Evolutionary conservation across 2,329 filamentous ascomycete species (phyloP).

Genomic region (Microcyclosporella mali): DNA sequence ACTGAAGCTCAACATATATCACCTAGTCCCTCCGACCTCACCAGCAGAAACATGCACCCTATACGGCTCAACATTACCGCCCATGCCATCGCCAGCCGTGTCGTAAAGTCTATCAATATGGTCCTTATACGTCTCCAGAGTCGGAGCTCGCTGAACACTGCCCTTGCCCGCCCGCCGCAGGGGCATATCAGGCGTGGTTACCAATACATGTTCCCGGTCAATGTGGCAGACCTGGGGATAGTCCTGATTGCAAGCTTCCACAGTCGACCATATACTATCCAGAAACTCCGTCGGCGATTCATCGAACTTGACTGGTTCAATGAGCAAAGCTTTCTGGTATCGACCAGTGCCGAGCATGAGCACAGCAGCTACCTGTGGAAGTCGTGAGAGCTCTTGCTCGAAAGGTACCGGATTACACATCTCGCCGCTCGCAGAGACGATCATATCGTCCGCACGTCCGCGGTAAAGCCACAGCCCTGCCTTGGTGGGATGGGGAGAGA

Average conservation of each 20-base stretch:
- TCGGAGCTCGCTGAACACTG: not conserved
- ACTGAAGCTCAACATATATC: too few relatives aligned
- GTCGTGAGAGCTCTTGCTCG: conserved; percentile 25
- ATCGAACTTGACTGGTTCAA: not conserved
- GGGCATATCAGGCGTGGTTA: not conserved
- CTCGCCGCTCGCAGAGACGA: conserved; percentile 39
- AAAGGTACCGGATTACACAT: conserved; percentile 43
- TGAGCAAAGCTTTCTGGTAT: not conserved
- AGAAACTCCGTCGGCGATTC: not conserved
- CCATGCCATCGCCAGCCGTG: not conserved
- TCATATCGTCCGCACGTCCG: conserved; percentile 38
- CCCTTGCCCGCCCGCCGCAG: conserved; percentile 1
- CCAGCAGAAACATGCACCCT: not conserved
- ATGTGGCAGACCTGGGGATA: not conserved
- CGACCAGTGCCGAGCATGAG: conserved; percentile 38
- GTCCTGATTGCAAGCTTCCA: not conserved
- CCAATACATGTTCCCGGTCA: not conserved
- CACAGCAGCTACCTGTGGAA: conserved; percentile 43
- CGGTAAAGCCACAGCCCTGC: conserved; percentile 32
- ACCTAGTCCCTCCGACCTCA: not conserved
- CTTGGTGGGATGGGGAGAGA: conserved; percentile 32
- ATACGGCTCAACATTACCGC: not conserved
- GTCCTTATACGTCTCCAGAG: not conserved
- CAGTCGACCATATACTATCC: not conserved
- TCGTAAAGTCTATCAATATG: not conserved